phyloP scores from a whole-genome alignment of 2,329 filamentous ascomycete genomes.

The Ceratocystis colombiana region DNA sequence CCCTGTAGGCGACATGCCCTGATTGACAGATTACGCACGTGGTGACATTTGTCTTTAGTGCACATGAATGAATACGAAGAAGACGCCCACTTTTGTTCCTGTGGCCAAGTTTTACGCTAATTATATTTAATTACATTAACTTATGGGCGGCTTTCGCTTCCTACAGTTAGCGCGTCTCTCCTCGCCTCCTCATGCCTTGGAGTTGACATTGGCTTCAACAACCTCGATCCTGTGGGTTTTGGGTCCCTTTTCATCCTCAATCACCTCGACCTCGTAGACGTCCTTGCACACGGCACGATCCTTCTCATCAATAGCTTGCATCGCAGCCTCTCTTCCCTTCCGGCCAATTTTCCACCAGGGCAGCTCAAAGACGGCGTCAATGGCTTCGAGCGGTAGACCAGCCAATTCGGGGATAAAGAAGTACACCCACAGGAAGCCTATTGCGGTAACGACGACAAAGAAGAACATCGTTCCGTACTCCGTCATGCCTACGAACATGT shows the following conservation, averaged over 20 bases:
- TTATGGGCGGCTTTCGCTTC: no score
- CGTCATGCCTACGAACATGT: conserved; percentile 57
- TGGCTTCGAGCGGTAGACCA: conserved; percentile 55
- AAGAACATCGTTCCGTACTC: conserved; percentile 66
- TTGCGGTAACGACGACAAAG: conserved; percentile 56
- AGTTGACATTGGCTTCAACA: background rate
- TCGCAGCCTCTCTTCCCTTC: conserved; percentile 44
- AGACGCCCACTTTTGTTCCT: no score
- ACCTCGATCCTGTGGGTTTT: background rate
- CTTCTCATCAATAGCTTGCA: conserved; percentile 30
- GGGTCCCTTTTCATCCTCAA: background rate
- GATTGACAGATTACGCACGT: no score
- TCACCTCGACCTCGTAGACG: conserved; percentile 17
- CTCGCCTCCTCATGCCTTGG: background rate
- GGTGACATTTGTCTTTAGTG: background rate
- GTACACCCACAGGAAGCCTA: conserved; percentile 61
- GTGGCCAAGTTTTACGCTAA: no score
- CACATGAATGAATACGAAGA: background rate
- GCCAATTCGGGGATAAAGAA: conserved; percentile 64
- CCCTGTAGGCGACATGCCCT: no score
- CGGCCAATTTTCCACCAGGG: conserved; percentile 66
- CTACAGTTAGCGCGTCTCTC: no score
- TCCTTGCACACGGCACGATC: conserved; percentile 8
- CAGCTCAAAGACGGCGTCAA: conserved; percentile 61
- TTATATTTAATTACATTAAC: no score